Conservation (phyloP, 2,329 filamentous ascomycete genomes). For the Trichoderma aggressivum region DNA sequence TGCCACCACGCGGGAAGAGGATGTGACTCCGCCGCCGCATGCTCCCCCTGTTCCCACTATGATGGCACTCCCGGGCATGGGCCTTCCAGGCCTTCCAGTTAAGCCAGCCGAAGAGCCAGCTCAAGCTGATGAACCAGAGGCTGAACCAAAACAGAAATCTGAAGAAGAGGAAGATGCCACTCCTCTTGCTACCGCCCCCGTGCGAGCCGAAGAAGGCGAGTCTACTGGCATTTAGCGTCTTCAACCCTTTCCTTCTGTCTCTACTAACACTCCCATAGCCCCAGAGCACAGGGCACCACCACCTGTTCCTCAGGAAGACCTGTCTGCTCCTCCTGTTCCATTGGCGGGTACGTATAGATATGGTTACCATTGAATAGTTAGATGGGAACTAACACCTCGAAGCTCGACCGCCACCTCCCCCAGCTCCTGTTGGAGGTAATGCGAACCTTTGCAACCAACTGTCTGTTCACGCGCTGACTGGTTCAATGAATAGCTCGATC, state of each 20-base stretch:
- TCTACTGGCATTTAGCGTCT: slow-evolving; percentile 12
- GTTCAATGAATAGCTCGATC: slow-evolving; percentile 55
- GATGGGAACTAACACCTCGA: neutral
- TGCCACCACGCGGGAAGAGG: slow-evolving; percentile 44
- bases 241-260: neutral
- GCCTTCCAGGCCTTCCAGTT: slow-evolving; percentile 44
- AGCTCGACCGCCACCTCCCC: slow-evolving; percentile 17
- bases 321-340: slow-evolving; percentile 56
- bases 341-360: slow-evolving; percentile 53
- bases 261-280: slow-evolving; percentile 31
- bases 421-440: slow-evolving; percentile 14
- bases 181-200: slow-evolving; percentile 33
- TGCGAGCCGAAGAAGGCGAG: slow-evolving; percentile 23
- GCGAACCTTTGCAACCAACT: neutral
- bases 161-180: slow-evolving; percentile 28
- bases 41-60: slow-evolving; percentile 55
- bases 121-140: slow-evolving; percentile 37
- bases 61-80: slow-evolving; percentile 65
- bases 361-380: neutral
- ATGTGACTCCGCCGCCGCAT: slow-evolving; percentile 40
- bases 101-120: slow-evolving; percentile 40
- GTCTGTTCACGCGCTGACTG: slow-evolving; percentile 25
- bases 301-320: slow-evolving; percentile 49
- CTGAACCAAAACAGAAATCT: slow-evolving; percentile 23
- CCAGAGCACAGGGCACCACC: slow-evolving; percentile 36